Base-by-base conservation (phyloP, 257 asterid genomes). In the Rubia yunnanensis region DNA sequence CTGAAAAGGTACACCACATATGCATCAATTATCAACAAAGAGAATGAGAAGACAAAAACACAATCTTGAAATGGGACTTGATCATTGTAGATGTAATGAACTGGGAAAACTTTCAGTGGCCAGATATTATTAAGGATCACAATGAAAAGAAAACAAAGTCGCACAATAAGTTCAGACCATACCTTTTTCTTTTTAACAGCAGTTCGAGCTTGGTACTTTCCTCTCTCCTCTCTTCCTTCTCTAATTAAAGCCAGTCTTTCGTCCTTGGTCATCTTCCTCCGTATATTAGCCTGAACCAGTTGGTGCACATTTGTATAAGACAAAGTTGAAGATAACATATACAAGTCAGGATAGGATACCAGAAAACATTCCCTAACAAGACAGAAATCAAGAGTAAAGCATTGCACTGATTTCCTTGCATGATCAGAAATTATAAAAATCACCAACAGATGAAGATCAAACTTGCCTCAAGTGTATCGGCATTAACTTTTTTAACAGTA, bases 161-260 rank as follows among this genome's bases (percentile, higher is more conserved):
- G 52, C 52, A n/a, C 15, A n/a, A 32, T 30, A 9, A 6, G 64
- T 24, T 32, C 11, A 1, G 14, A 58, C 15, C 26, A 14, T 11
- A 88, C 97, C 95, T 88, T 90, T 66, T 88, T 88, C 85, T 86
- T 64, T 78, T 90, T 90, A 24, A 83, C 28, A 72, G 91, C 81
- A 31, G 92, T 58, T 28, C 83, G 76, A 48, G 97, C 64, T 70
- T 75, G 88, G 81, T 90, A 90, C 73, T 75, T 74, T 52, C 86
- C 96, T 53, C 86, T 77, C 31, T 88, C 96, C 76, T 90, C 97
- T 73, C 97, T 83, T 57, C 84, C 82, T 53, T 84, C 96, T 78
- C 83, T 83, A 24, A 88, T 67, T 66, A 81, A 17, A 20, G 82
- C 92, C 76, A 81, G 68, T 58, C 71, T 83, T 77, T 92, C 83